Base-by-base conservation (phyloP, 2,329 filamentous ascomycete species). In the Fusarium chuoi region DNA sequence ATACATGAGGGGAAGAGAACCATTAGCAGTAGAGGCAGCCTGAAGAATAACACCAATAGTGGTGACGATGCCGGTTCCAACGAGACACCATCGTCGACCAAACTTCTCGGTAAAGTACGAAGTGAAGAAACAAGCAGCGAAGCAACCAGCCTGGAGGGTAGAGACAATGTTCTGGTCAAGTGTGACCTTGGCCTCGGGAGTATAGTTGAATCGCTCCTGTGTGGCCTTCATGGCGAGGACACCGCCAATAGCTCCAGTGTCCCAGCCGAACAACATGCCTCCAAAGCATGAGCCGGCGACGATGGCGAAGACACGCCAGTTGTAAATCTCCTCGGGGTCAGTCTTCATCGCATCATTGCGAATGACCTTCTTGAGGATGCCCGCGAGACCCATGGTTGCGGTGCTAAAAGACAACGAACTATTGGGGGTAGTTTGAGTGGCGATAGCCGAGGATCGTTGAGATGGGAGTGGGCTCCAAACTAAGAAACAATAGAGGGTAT, bases 341-440 rank as follows among this genome's bases (percentile, higher is more conserved):
- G 84, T 82, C 78, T 87, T 90, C 89, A 94, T 93, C 49, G 92
- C 89, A 80, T 94, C 90, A 84, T 93, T 93, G 81, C 88, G 88
- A 75, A 92, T 87, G 78, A 92, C 84, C 75, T 82, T 83, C 75
- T 85, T 85, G 63, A 92, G 85, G 74, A 91, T 79, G 60, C 77
- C 81, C 49, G 79, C 80, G 24, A 79, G 73, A 67, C 82, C 83
- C 81, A 88, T 87, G 60, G 42, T 80, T 49, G 59, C 62, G 62
- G 55, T 75, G 18, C 51, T 64, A 54, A n/a, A 46, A 48, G 44
- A 41, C 22, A 49, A 51, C 28, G 54, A 45, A 36, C 28, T 68
- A 33, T 59, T 58, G 24, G 39, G 55, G n/a, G 20, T 54, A 14
- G 61, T 30, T 51, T 46, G 46, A 41, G 58, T 64, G 55, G 62